These are phyloP conservation scores for Phanerodontia chrysosporium DNA, from an alignment of 768 basidiomycete species.

Conservation along the genomic window DNA sequence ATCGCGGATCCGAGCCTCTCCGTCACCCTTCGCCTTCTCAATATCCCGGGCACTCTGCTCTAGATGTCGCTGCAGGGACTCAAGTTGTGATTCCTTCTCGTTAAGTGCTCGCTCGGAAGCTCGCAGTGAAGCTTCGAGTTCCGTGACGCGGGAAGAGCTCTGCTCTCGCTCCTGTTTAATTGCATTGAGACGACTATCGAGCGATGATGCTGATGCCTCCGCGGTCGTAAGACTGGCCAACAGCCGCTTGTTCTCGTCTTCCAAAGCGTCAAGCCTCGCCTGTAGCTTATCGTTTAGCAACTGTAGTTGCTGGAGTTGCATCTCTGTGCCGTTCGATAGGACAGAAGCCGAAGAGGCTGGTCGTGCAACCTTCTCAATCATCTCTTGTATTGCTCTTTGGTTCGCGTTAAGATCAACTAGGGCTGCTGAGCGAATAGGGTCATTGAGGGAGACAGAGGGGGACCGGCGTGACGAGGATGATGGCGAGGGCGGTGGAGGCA, in stretches of 20 bases:
- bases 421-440: slow-evolving; percentile 16
- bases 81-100: slow-evolving; percentile 41
- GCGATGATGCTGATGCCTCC: slow-evolving; percentile 11
- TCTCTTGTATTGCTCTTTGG: slow-evolving; percentile 42
- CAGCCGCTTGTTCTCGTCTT: slow-evolving; percentile 67
- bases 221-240: slow-evolving; percentile 24
- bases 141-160: slow-evolving; percentile 33
- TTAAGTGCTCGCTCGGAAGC: slow-evolving; percentile 38
- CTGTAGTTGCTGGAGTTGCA: slow-evolving; percentile 29
- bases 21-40: slow-evolving; percentile 45
- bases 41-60: slow-evolving; percentile 34
- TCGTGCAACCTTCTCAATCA: slow-evolving; percentile 42
- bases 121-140: slow-evolving; percentile 41
- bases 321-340: slow-evolving; percentile 20
- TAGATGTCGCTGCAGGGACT: slow-evolving; percentile 43
- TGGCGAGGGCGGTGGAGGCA: slow-evolving; percentile 80
- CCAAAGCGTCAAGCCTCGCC: slow-evolving; percentile 51
- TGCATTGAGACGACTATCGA: slow-evolving; percentile 16
- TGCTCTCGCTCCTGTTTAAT: slow-evolving; percentile 44
- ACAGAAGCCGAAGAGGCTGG: slow-evolving; percentile 32
- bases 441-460: slow-evolving; percentile 31
- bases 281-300: slow-evolving; percentile 38
- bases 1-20: slow-evolving; percentile 39
- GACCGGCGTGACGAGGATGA: slow-evolving; percentile 27
- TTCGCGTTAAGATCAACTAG: slow-evolving; percentile 33